phyloP scores from a whole-genome alignment of 2,329 filamentous ascomycete genomes.

The Diaporthe capsici region DNA sequence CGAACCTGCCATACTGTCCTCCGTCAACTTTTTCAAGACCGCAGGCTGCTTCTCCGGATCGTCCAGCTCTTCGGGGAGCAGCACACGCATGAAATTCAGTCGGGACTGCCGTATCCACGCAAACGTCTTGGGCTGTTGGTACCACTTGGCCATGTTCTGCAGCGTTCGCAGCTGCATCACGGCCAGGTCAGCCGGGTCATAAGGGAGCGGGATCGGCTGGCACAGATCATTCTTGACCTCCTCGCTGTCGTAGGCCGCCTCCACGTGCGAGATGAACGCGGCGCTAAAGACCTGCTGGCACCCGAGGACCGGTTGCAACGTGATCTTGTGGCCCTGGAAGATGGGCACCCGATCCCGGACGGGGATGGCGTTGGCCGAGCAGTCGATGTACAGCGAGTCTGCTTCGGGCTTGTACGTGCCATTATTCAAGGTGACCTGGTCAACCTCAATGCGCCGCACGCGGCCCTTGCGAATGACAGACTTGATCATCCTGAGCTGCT shows the following conservation, averaged over 20 bases:
- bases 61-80: not conserved
- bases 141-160: not conserved
- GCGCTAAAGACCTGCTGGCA: slow-evolving; percentile 12
- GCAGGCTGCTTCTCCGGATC: not conserved
- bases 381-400: not conserved
- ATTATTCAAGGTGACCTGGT: not conserved
- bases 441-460: not conserved
- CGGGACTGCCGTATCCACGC: not conserved
- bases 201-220: not conserved
- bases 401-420: not conserved
- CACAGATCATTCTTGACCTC: not conserved
- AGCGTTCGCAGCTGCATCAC: too few species aligned
- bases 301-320: not conserved
- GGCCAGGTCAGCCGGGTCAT: not conserved
- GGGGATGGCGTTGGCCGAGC: not conserved
- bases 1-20: not conserved
- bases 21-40: not conserved
- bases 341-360: not conserved
- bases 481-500: not conserved
- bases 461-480: not conserved
- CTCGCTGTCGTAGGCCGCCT: not conserved
- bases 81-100: not conserved
- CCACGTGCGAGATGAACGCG: not conserved
- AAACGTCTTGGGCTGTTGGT: not conserved
- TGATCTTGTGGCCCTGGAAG: not conserved